A percentile compares a stretch with the other conserved stretches of the same genome.
phyloP scores from a whole-genome alignment of 192 early-diverging fungal genomes.

The Entomortierella chlamydospora region DNA sequence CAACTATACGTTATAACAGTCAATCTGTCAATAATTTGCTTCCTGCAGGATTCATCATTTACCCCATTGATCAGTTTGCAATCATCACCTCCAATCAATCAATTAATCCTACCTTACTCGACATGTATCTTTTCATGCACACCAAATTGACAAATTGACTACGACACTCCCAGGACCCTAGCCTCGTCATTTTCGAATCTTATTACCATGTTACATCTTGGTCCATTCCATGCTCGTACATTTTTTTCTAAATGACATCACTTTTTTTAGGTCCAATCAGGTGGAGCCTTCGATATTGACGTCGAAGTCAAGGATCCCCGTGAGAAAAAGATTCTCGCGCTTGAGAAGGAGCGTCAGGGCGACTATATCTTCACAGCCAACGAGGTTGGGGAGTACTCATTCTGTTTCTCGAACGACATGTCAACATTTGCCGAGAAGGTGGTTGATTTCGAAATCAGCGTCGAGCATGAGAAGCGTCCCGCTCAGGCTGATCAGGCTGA shows the following conservation, averaged over 20 bases:
- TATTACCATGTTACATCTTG: not conserved
- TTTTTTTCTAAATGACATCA: not conserved
- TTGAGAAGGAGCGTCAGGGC: conserved; percentile 92
- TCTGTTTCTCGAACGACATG: conserved; percentile 97
- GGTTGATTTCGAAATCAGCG: conserved; percentile 94
- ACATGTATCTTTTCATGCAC: no score
- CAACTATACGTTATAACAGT: not conserved
- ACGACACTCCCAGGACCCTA: no score
- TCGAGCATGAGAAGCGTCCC: conserved; percentile 86
- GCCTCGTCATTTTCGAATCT: not conserved
- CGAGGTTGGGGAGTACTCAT: conserved; percentile 90
- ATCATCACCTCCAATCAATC: no score
- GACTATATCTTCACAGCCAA: conserved; percentile 94
- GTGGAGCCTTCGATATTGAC: conserved; percentile 98
- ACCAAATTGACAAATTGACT: no score
- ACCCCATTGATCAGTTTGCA: no score
- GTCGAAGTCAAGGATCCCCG: conserved; percentile 87
- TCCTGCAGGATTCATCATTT: no score
- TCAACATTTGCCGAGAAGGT: conserved; percentile 95
- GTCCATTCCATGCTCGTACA: not conserved
- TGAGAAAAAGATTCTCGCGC: conserved; percentile 73
- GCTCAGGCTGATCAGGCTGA: conserved; percentile 16
- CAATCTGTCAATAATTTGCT: not conserved
- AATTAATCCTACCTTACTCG: no score
- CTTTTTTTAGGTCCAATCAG: conserved; percentile 85